These are phyloP conservation scores for Mycena citricolor DNA, from an alignment of 1,284 basidiomycete species.

Conservation along the genomic window DNA sequence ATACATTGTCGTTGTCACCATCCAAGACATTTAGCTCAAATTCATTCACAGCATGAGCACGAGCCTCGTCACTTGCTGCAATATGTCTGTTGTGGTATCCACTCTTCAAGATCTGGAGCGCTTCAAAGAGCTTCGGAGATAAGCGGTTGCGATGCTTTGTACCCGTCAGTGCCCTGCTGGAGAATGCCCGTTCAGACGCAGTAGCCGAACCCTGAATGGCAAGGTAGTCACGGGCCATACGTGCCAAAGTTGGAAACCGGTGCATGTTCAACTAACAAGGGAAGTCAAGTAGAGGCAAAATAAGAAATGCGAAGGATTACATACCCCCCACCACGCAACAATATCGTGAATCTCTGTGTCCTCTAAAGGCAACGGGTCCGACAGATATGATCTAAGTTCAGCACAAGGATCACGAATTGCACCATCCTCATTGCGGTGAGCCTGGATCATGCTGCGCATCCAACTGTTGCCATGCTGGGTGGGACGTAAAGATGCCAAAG, in stretches of 20 bases:
- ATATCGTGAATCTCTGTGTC: too few species aligned
- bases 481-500: too few species aligned
- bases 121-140: slow-evolving; percentile 19
- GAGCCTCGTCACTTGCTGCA: background rate
- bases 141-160: slow-evolving; percentile 20
- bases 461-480: slow-evolving; percentile 6
- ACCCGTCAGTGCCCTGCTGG: slow-evolving; percentile 22
- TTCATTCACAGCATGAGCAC: background rate
- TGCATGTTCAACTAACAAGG: background rate
- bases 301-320: slow-evolving; percentile 1
- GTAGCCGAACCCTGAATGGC: slow-evolving; percentile 26
- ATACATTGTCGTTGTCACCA: background rate
- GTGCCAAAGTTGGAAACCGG: slow-evolving; percentile 20
- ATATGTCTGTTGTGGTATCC: slow-evolving; percentile 2
- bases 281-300: background rate
- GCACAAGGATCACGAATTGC: background rate
- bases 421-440: slow-evolving; percentile 7
- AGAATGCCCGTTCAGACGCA: slow-evolving; percentile 25
- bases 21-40: background rate
- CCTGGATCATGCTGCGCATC: slow-evolving; percentile 5
- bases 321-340: slow-evolving; percentile 22
- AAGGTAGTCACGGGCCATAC: slow-evolving; percentile 27
- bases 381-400: slow-evolving; percentile 9
- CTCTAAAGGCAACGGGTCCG: background rate
- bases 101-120: slow-evolving; percentile 19